These are phyloP conservation scores for Coniferiporia weirii DNA, from an alignment of 1,284 basidiomycete species.

Conservation along the genomic window DNA sequence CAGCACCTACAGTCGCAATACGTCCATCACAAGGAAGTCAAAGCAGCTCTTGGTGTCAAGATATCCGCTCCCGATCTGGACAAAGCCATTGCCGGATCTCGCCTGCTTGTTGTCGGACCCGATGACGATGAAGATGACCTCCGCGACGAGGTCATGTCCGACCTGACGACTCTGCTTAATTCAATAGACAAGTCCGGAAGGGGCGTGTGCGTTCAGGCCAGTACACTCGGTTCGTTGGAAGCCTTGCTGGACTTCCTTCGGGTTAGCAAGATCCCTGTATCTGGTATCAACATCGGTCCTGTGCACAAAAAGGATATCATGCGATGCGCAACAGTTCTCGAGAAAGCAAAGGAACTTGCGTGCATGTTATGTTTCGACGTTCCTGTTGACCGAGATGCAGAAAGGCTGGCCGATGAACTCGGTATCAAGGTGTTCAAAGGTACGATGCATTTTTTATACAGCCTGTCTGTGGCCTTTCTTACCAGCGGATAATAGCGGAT, in stretches of 20 bases:
- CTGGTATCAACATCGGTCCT: conserved; percentile 97
- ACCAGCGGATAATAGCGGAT: conserved; percentile 52
- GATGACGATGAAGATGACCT: conserved; percentile 96
- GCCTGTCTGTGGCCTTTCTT: conserved; percentile 6
- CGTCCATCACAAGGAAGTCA: conserved; percentile 97
- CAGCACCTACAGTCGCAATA: conserved; percentile 73
- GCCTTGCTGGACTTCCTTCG: conserved; percentile 96
- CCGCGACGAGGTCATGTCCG: conserved; percentile 95
- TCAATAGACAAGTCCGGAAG: conserved; percentile 93
- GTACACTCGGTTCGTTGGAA: conserved; percentile 95
- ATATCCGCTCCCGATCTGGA: conserved; percentile 94
- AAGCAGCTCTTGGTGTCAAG: conserved; percentile 97
- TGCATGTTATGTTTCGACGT: conserved; percentile 98
- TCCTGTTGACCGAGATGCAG: conserved; percentile 87
- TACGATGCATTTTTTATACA: conserved; percentile 27
- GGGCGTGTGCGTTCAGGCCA: conserved; percentile 97
- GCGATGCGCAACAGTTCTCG: conserved; percentile 91
- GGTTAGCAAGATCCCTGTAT: conserved; percentile 94
- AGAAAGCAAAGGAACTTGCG: conserved; percentile 93
- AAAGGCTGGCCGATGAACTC: conserved; percentile 87
- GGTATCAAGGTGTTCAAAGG: conserved; percentile 94
- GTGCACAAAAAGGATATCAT: conserved; percentile 96
- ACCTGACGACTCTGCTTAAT: conserved; percentile 85
- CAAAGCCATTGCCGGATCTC: conserved; percentile 98
- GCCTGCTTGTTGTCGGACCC: conserved; percentile 85